phyloP scores from a whole-genome alignment of 345 rosid genomes.

The Rhodamnia rubescens region DNA sequence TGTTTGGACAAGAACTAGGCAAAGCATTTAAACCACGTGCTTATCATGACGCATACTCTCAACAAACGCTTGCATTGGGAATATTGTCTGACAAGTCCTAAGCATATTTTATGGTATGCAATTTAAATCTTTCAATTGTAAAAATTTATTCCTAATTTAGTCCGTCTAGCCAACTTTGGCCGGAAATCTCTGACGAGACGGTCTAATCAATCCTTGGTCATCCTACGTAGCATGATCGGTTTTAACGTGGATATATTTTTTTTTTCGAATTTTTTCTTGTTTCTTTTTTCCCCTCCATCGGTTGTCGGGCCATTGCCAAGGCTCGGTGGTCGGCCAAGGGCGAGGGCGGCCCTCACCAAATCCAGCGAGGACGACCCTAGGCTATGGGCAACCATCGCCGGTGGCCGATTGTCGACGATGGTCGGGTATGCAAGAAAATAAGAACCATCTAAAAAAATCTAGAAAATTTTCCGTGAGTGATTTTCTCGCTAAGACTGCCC shows the following conservation, averaged over 20 bases:
- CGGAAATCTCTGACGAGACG: rapidly evolving
- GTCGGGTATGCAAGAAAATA: too few species aligned
- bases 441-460: neutral
- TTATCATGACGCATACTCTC: neutral
- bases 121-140: rapidly evolving
- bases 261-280: neutral
- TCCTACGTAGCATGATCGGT: too few species aligned
- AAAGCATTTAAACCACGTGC: neutral
- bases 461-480: rapidly evolving
- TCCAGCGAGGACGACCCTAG: too few species aligned
- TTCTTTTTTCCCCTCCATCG: neutral
- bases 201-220: neutral
- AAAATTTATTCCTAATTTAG: neutral
- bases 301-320: neutral
- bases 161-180: rapidly evolving
- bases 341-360: too few species aligned
- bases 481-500: neutral
- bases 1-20: neutral
- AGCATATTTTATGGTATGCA: neutral
- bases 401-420: too few species aligned
- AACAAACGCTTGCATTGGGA: neutral
- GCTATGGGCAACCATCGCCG: too few species aligned
- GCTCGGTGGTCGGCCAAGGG: rapidly evolving
- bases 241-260: neutral
- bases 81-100: neutral